Base-by-base conservation (phyloP, 192 early-diverging fungal genomes). In the Chytriomyces hyalinus region DNA sequence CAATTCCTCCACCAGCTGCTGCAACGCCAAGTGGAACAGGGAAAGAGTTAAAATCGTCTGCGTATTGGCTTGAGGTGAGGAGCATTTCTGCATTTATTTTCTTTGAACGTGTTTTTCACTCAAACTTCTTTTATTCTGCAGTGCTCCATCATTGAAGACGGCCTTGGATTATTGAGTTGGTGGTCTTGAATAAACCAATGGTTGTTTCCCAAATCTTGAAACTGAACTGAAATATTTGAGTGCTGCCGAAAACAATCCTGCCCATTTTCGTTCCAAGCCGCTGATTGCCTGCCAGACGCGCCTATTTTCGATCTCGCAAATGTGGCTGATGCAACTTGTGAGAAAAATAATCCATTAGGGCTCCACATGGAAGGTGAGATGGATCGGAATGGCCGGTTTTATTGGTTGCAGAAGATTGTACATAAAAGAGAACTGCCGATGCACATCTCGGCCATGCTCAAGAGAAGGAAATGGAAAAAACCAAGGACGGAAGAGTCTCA, bases 121-220 rank as follows among this genome's bases (percentile, higher is more conserved):
- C 44, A 10, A 13, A 20, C 53, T 57, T 44, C 46, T 5, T 67
- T 36, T 36, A 7, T n/a, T 26, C 36, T 44, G 6, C 66, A 89
- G 86, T 89, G 92, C 76, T 89, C 86, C 13, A 92, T 94, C 77
- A 81, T 85, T 49, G 88, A 90, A 13, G 87, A 89, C 73, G 92
- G 92, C 24, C 83, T 94, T 20, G 92, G 92, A 22, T 77, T 92
- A 48, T 70, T 91, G 10, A 86, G 88, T 1, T 94, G 92, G 92
- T 94, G 92, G 92, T 75, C 73, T 10, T 73, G 46, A 57, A 57
- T 57, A 57, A 13, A 57, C 53, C 15, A 57, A 4, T n/a, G 4
- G 53, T 57, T 57, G 53, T 20, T 13, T 20, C 15, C 13, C 53
- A 57, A 57, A 57, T 36, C 36, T 36, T 36, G 36, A 36, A 36